Conservation (phyloP, 139 green algal genomes). For the Yamagishiella unicocca region DNA sequence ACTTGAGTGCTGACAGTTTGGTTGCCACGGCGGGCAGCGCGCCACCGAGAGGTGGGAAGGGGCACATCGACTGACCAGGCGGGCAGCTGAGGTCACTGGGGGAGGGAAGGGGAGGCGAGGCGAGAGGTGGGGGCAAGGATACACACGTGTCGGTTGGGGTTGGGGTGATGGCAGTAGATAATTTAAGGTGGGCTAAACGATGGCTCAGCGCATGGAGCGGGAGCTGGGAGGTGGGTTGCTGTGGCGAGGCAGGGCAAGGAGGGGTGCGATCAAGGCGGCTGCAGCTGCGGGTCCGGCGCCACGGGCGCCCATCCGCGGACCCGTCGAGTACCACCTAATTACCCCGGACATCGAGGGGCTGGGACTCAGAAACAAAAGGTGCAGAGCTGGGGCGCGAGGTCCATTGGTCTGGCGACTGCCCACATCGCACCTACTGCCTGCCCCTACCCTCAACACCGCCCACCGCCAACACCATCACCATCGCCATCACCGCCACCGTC, state of each 20-base stretch:
- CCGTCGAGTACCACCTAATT: neutral
- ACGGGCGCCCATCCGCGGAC: neutral
- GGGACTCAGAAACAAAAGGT: neutral
- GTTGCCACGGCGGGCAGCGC: neutral
- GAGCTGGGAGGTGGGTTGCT: neutral
- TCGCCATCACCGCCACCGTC: neutral
- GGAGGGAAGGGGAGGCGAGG: neutral
- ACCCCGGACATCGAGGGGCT: neutral
- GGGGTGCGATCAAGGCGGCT: no score
- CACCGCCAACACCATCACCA: neutral
- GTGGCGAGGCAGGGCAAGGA: no score
- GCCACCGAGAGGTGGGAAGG: neutral
- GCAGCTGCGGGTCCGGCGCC: neutral
- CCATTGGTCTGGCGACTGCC: neutral
- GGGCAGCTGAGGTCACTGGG: neutral
- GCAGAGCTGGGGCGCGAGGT: neutral
- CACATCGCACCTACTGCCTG: neutral
- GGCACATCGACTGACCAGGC: neutral
- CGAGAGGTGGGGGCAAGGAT: neutral
- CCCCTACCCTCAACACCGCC: neutral
- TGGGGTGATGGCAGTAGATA: neutral
- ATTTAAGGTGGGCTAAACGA: neutral
- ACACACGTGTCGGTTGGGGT: neutral
- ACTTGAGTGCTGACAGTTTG: neutral
- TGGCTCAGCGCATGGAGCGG: neutral